Percentiles rank a stretch among this genome's conserved stretches.
Evolutionary conservation across 352 stramenopile genomes (phyloP).

Genomic region (Globisporangium uncinulatum): DNA sequence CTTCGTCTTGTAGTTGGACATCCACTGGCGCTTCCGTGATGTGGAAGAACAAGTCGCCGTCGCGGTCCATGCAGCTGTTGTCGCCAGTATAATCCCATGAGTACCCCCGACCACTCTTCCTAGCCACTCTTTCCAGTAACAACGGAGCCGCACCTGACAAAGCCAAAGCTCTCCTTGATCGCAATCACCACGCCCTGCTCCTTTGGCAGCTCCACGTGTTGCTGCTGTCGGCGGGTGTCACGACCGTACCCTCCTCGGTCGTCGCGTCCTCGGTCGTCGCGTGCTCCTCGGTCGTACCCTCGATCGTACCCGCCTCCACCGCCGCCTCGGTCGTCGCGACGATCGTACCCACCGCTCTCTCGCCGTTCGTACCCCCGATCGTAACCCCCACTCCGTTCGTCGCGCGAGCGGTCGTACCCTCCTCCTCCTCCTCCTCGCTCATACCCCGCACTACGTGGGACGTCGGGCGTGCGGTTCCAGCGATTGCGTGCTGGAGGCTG

Average conservation of each 20-base stretch:
- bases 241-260: constrained; percentile 2
- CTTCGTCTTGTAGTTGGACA: constrained; percentile 61
- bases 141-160: constrained; percentile 26
- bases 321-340: constrained; percentile 13
- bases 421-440: constrained; percentile 3
- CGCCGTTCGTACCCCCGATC: constrained; percentile 3
- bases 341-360: constrained; percentile 5
- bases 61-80: constrained; percentile 46
- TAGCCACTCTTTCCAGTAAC: not conserved
- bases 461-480: constrained; percentile 8
- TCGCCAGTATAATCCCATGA: not conserved
- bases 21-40: constrained; percentile 69
- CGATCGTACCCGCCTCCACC: constrained; percentile 5
- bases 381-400: constrained; percentile 1
- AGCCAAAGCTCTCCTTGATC: constrained; percentile 53
- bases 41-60: constrained; percentile 80
- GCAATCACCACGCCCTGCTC: constrained; percentile 39
- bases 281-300: constrained; percentile 1
- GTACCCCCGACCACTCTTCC: not conserved
- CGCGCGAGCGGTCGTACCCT: constrained; percentile 2
- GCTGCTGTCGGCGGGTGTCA: constrained; percentile 12
- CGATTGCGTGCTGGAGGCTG: constrained; percentile 7
- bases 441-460: constrained; percentile 2
- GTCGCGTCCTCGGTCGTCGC: constrained; percentile 1
- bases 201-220: constrained; percentile 17